Evolutionary conservation across 768 basidiomycete genomes (phyloP).

Genomic region (Pulveroboletus sp.): DNA sequence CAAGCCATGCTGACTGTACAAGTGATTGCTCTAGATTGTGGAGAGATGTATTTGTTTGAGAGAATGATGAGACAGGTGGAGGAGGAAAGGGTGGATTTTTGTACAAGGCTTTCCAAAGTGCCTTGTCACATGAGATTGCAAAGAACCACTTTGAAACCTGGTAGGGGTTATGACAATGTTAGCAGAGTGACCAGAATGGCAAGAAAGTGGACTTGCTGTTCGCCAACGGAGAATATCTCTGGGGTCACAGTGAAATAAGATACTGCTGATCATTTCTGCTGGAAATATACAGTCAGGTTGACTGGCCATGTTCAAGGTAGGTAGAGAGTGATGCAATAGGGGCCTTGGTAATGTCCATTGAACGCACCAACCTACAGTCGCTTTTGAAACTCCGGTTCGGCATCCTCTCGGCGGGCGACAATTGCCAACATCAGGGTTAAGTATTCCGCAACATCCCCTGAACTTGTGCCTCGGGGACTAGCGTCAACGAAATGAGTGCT

Average conservation of each 20-base stretch:
- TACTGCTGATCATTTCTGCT: neutral
- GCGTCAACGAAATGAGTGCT: constrained; percentile 19
- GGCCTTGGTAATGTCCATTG: no score
- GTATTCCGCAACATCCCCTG: no score
- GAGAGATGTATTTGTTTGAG: neutral
- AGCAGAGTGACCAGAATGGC: neutral
- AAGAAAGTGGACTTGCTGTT: neutral
- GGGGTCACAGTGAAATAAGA: neutral
- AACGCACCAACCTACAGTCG: no score
- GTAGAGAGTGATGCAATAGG: no score
- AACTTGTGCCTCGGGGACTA: neutral
- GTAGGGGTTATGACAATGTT: neutral
- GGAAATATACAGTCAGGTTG: neutral
- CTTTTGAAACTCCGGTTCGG: no score
- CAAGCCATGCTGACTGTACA: neutral
- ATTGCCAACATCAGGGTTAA: no score
- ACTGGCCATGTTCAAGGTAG: no score
- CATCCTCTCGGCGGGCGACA: no score
- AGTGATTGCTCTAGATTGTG: constrained; percentile 4
- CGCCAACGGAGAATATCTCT: constrained; percentile 1
- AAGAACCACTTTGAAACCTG: constrained; percentile 7
- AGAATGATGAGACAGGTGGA: neutral
- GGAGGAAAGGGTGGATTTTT: neutral
- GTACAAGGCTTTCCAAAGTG: constrained; percentile 5
- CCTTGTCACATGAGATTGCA: neutral